Base-by-base conservation (phyloP, 768 basidiomycete species). In the Trametes coccinea region DNA sequence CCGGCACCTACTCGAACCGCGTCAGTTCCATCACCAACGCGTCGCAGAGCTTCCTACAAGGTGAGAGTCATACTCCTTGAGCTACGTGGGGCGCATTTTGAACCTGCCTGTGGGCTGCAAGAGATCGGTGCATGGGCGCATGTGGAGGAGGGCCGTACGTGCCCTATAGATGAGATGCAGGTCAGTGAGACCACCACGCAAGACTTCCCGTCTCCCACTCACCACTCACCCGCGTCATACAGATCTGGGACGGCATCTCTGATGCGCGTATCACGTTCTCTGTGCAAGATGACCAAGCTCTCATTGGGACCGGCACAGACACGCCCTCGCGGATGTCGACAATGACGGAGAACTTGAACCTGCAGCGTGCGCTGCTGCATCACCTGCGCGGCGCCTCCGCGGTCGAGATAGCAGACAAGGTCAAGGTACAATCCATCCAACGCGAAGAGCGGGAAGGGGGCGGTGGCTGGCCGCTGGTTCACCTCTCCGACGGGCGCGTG, bases 231-330 rank as follows among this genome's bases (percentile, higher is more conserved):
- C n/a, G 10, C 41, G 9, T 14, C 34, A 8, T 13, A 5, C 41
- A 88, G 93, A 87, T 96, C 11, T 99, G 95, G 96, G 95, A 97
- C 71, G 94, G 94, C 2, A 65, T 95, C 43, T 90, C 92, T 1
- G 85, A 88, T 66, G 88, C 93, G 7, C 82, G 91, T 14, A 87
- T 95, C 53, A 78, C 78, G 6, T 95, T 95, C 69, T 78, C 81
- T 43, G 52, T 48, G 7, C 58, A 64, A 9, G 62, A 63, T 27
- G 62, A 50, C 17, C 22, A 44, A 8, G 79, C 88, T 0, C 75
- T 82, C 1, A 82, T 86, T 22, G 60, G 84, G 22, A 34, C 33
- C 33, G 52, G 50, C 0, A 16, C 49, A 17, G 48, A 60, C 2
- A 69, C 73, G 27, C 71, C 69, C 5, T 61, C 62, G 31, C 78